Conservation (phyloP, 2,329 filamentous ascomycete genomes). For the Pezicula carpinea region DNA sequence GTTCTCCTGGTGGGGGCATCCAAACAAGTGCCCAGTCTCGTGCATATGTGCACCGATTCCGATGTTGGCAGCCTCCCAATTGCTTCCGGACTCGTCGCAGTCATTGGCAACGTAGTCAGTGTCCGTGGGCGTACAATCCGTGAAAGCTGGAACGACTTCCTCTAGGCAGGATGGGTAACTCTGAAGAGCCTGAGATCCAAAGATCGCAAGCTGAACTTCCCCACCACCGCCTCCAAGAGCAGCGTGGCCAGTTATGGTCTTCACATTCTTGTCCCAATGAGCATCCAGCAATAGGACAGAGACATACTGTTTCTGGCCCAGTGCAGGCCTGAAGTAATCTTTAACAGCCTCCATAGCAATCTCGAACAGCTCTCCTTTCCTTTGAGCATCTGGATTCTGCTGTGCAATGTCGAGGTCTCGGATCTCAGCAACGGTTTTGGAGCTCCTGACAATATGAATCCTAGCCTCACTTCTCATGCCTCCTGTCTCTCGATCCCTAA, state of each 20-base stretch:
- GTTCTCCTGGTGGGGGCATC: conserved; percentile 81
- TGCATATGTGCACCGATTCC: conserved; percentile 91
- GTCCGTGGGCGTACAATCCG: conserved; percentile 86
- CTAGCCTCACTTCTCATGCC: conserved; percentile 87
- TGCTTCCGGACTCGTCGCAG: conserved; percentile 80
- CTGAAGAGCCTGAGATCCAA: conserved; percentile 87
- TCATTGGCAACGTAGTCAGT: conserved; percentile 77
- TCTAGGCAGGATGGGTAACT: conserved; percentile 87
- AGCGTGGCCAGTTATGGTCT: conserved; percentile 74
- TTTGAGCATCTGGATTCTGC: conserved; percentile 65
- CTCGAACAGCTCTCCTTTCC: conserved; percentile 68
- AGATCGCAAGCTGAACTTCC: conserved; percentile 79
- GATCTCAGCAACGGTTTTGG: conserved; percentile 82
- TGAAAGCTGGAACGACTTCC: conserved; percentile 84
- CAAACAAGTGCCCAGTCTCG: conserved; percentile 85
- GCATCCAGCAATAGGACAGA: conserved; percentile 82
- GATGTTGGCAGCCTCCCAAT: conserved; percentile 92
- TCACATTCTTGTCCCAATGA: conserved; percentile 73
- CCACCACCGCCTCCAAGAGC: conserved; percentile 74
- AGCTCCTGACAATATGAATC: conserved; percentile 76
- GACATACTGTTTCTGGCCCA: conserved; percentile 83
- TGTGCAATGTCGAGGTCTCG: conserved; percentile 73
- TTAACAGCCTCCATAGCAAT: conserved; percentile 76
- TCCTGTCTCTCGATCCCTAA: conserved; percentile 64
- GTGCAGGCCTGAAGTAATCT: conserved; percentile 67